Evolutionary conservation across 306 rosid species (phyloP), one percentile per base, ranked within the genome.

Genomic region (Dalbergia oliveri): DNA sequence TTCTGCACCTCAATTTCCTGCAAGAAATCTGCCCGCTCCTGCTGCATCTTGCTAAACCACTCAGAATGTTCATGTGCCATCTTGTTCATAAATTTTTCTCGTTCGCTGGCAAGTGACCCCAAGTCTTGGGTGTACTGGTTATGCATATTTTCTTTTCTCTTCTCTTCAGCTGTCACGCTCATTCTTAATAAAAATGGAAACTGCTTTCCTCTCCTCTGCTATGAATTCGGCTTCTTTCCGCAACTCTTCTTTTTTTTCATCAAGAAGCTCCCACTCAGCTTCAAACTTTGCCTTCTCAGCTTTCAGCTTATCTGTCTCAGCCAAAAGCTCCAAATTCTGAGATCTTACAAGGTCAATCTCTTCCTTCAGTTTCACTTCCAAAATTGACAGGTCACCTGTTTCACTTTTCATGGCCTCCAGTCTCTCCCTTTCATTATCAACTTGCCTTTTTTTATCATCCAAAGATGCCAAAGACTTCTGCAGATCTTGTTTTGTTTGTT

Each of bases 241-340:
- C 81, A 93, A 82, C 83, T 87, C 94, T 74, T 90, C 97, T 79
- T 92, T 90, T 80, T 96, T 93, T 37, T 90, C 99, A 82, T 96
- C 99, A 81, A 96, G 92, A 73, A 83, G 85, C 67, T 96, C 99
- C 99, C 99, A 96, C 86, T 96, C 98, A 62, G 83, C 82, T 90
- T 96, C 99, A 84, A 96, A 96, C 77, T 93, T 91, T 15, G 97
- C 91, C 85, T 93, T 96, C 89, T 96, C 99, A 35, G 73, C 85
- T 79, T 90, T 80, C 85, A 93, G 78, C 72, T 85, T 91, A 59
- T 93, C 97, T 26, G 88, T 90, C 87, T 93, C 98, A 13, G 69
- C 90, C 86, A 91, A 77, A 73, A 96, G 87, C 85, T 93, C 97
- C 77, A 79, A 76, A 69, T 91, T 90, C 86, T 93, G 88, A 82